These are phyloP conservation scores for Dactylellina haptotyla DNA, from an alignment of 2,329 filamentous ascomycete species.

Conservation along the genomic window DNA sequence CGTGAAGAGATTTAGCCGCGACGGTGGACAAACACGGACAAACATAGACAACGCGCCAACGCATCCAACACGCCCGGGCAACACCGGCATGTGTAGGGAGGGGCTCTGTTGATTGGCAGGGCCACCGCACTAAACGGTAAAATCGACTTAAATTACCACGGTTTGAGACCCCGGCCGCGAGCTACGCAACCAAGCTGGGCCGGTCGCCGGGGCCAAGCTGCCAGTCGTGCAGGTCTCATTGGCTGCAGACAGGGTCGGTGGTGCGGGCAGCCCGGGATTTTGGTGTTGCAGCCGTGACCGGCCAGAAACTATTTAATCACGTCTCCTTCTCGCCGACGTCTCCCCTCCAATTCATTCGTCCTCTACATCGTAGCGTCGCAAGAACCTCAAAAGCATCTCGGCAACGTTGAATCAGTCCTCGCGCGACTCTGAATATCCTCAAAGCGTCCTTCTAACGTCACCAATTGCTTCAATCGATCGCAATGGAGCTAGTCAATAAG, in stretches of 20 bases:
- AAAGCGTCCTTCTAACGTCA: no score
- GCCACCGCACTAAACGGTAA: neutral
- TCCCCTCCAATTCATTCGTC: neutral
- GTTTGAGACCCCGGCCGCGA: neutral
- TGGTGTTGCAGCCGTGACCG: constrained; percentile 42
- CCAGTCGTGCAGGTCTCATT: neutral
- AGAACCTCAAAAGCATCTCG: no score
- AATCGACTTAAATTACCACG: neutral
- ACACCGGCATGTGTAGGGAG: constrained; percentile 21
- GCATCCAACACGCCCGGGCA: neutral
- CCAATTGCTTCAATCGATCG: neutral
- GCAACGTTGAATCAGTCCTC: neutral
- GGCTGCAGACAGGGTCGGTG: constrained; percentile 1
- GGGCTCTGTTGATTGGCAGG: constrained; percentile 26
- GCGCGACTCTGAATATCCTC: neutral
- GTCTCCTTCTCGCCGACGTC: no score
- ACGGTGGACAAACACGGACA: neutral
- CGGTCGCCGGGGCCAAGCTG: constrained; percentile 24
- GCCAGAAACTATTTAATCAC: constrained; percentile 19
- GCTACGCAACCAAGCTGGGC: no score
- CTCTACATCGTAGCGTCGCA: no score
- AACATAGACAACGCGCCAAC: no score
- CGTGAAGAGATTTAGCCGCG: constrained; percentile 7
- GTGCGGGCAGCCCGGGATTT: constrained; percentile 9
- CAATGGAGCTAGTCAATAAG: constrained; percentile 46